A percentile compares a stretch with the other conserved stretches of the same genome.
phyloP scores from a whole-genome alignment of 139 green algal genomes.

The Chlamydomonas sp. region DNA sequence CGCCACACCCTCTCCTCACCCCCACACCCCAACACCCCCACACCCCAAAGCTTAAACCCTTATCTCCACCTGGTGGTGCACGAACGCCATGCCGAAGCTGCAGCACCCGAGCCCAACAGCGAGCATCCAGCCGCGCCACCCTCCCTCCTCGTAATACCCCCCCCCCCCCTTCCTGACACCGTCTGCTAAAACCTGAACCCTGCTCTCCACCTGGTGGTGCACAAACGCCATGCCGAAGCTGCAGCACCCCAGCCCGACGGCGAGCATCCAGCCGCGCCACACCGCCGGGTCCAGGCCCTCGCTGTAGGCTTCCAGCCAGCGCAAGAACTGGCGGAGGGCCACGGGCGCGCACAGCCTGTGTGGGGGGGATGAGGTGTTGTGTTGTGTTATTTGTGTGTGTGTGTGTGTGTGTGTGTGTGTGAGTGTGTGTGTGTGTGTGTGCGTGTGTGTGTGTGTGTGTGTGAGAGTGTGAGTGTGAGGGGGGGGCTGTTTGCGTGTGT shows the following conservation, averaged over 20 bases:
- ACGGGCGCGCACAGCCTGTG: conserved; percentile 56
- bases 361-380: not conserved
- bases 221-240: conserved; percentile 48
- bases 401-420: too few species aligned
- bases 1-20: not conserved
- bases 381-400: too few species aligned
- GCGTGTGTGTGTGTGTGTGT: too few species aligned
- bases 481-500: too few species aligned
- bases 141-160: not conserved
- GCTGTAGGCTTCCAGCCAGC: conserved; percentile 44
- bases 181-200: not conserved
- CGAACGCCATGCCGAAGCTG: not conserved
- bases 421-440: too few species aligned
- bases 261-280: conserved; percentile 68
- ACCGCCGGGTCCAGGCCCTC: conserved; percentile 17
- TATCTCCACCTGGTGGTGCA: not conserved
- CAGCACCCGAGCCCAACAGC: not conserved
- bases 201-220: conserved; percentile 50
- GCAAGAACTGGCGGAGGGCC: conserved; percentile 60
- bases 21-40: too few species aligned
- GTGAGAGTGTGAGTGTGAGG: too few species aligned
- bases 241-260: conserved; percentile 38
- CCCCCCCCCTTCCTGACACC: not conserved
- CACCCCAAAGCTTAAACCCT: not conserved
- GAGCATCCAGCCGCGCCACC: not conserved